Base-by-base conservation (phyloP, 2,329 filamentous ascomycete species). In the Zopfia rhizophila region DNA sequence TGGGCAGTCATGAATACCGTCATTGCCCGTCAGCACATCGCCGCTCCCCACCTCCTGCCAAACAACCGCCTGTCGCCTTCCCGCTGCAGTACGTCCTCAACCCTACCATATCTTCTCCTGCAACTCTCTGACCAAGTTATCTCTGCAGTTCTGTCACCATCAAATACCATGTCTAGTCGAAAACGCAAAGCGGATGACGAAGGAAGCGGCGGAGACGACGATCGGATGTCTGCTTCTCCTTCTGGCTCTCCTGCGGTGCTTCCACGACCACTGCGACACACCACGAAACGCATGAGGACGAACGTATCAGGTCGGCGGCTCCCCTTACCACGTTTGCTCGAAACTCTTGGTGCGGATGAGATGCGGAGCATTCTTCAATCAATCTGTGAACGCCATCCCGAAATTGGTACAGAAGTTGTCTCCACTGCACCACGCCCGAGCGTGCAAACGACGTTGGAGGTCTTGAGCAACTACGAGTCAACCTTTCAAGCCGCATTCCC, bases 141-240 rank as follows among this genome's bases (percentile, higher is more conserved):
- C 64, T 41, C 25, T 42, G 7, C 55, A 70, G 67, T 69, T 45
- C 60, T 63, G 36, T 72, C 62, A 62, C 69, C 57, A 67, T 73
- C 61, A 63, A 61, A 63, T 41, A 66, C 57, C 61, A 78, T 79
- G 77, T 70, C 74, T 30, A 66, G 73, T 63, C 79, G 84, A 58
- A 97, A 97, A 81, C 87, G 94, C 74, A 97, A 97, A 80, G 91
- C 90, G 65, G 90, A 93, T 45, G 83, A 86, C 60, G 84, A 87
- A 63, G 61, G 75, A 61, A 73, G 74, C 54, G 68, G 60, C 55
- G 83, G 84, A 59, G 71, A 82, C 54, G 86, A 88, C 67, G 89
- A 92, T 68, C 90, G 91, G 66, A 97, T 97, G 90, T 91, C 88
- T 48, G 87, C 93, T 63, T 97, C 93, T 25, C 92, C 93, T 5